phyloP scores from a whole-genome alignment of 2,329 filamentous ascomycete species.

The Sporothrix mexicana region DNA sequence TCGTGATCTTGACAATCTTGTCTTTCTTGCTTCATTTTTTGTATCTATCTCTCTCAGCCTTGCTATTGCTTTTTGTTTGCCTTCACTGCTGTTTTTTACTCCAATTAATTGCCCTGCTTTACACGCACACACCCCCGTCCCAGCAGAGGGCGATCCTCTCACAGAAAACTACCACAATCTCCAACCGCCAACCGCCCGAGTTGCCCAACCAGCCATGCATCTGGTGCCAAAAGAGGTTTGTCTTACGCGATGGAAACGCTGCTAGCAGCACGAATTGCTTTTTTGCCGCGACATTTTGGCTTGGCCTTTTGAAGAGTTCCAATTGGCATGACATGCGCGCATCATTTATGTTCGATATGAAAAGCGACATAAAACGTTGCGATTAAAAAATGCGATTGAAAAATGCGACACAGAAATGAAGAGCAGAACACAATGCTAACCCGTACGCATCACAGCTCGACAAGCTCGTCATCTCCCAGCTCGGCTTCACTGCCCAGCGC shows the following conservation, averaged over 20 bases:
- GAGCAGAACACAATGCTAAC: not conserved
- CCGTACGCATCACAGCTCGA: constrained; percentile 69
- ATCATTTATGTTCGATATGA: not conserved
- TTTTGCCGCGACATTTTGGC: constrained; percentile 19
- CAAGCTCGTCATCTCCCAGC: constrained; percentile 91
- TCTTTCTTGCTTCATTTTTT: constrained; percentile 12
- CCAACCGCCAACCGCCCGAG: not conserved
- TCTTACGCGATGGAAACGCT: constrained; percentile 30
- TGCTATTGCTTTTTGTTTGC: not conserved
- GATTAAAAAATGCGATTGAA: too few relatives aligned
- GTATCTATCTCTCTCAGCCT: not conserved
- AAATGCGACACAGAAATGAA: too few relatives aligned
- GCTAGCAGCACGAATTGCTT: constrained; percentile 12
- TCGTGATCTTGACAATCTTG: not conserved
- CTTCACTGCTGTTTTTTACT: not conserved
- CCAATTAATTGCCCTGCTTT: not conserved
- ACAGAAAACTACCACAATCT: constrained; percentile 26
- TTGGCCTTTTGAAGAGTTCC: not conserved
- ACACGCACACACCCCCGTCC: constrained; percentile 21
- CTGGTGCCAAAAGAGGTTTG: constrained; percentile 48
- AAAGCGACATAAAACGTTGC: too few relatives aligned
- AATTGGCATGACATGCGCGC: constrained; percentile 13
- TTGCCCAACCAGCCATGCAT: constrained; percentile 42
- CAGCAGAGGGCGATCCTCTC: constrained; percentile 23
- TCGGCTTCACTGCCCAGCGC: constrained; percentile 85